Percentiles rank a stretch among this genome's conserved stretches.
Conservation (phyloP, 805 yeast species). For the Candida palmyrensis region DNA sequence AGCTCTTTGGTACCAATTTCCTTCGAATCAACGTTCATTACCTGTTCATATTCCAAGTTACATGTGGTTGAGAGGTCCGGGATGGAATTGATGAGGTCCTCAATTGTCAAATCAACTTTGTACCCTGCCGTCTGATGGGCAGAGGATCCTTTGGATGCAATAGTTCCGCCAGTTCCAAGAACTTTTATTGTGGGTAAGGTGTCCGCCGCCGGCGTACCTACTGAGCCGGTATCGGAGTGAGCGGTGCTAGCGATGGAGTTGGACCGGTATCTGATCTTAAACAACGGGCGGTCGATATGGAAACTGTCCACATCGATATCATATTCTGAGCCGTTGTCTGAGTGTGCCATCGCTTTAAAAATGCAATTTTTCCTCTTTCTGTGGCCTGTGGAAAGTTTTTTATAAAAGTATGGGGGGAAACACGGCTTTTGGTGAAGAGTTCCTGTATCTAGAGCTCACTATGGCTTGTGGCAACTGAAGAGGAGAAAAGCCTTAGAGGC, state of each 20-base stretch:
- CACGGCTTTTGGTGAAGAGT: no score
- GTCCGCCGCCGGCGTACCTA: neutral
- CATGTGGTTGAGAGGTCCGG: slow-evolving; percentile 54
- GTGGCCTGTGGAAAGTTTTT: no score
- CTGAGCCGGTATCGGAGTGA: slow-evolving; percentile 4
- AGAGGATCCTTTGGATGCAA: slow-evolving; percentile 37
- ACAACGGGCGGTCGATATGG: slow-evolving; percentile 24
- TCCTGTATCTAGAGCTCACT: no score
- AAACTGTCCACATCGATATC: slow-evolving; percentile 6
- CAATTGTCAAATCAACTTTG: slow-evolving; percentile 38
- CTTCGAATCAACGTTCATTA: slow-evolving; percentile 58
- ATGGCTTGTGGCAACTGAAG: no score
- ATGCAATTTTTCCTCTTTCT: no score
- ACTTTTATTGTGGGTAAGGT: slow-evolving; percentile 32
- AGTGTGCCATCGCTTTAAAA: no score
- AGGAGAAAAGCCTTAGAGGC: no score
- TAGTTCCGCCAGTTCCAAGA: slow-evolving; percentile 43
- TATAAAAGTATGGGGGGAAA: no score
- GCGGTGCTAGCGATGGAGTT: slow-evolving; percentile 20
- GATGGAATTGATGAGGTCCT: slow-evolving; percentile 47
- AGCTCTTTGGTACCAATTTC: slow-evolving; percentile 46
- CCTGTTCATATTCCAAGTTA: slow-evolving; percentile 56
- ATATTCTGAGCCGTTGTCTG: slow-evolving; percentile 5
- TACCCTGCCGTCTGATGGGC: slow-evolving; percentile 41
- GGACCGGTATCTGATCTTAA: slow-evolving; percentile 30